Conservation (phyloP, 176 grass and related monocot species). For the Carex myosuroides region DNA sequence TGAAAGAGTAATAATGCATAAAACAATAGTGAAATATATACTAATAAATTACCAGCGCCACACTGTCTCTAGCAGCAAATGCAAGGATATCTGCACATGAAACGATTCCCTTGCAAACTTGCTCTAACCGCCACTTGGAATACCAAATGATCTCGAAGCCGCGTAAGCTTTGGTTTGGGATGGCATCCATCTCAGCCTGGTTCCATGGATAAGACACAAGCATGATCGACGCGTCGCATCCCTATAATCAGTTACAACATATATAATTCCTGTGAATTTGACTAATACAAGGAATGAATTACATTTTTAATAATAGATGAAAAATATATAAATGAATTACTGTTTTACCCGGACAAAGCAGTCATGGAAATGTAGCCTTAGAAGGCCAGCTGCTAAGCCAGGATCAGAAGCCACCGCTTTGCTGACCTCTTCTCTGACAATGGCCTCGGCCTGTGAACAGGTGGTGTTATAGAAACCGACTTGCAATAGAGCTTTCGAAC, state of each 20-base stretch:
- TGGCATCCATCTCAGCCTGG: constrained; percentile 53
- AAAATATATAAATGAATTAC: neutral
- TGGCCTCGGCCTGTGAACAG: constrained; percentile 43
- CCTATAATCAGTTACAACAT: constrained; percentile 19
- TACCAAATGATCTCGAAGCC: constrained; percentile 45
- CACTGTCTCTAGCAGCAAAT: constrained; percentile 52
- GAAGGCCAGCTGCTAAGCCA: constrained; percentile 36
- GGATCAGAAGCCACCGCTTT: constrained; percentile 25
- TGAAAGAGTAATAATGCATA: neutral
- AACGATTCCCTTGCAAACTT: constrained; percentile 32
- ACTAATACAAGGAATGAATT: neutral
- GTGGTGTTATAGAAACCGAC: constrained; percentile 45
- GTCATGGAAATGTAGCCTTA: constrained; percentile 29
- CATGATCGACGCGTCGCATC: constrained; percentile 57
- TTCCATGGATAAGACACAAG: constrained; percentile 36
- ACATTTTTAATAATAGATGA: neutral
- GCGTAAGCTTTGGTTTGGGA: constrained; percentile 43
- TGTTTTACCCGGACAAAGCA: constrained; percentile 18
- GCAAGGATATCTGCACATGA: constrained; percentile 71
- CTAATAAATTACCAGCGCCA: constrained; percentile 37
- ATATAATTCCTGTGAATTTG: neutral
- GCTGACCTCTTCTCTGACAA: constrained; percentile 35
- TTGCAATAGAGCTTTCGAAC: constrained; percentile 28
- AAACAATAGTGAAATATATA: neutral
- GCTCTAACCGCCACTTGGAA: constrained; percentile 42